Evolutionary conservation across 2,329 filamentous ascomycete species (phyloP), one percentile per base, ranked within the genome.

Genomic region (Stromatinia cepivora): DNA sequence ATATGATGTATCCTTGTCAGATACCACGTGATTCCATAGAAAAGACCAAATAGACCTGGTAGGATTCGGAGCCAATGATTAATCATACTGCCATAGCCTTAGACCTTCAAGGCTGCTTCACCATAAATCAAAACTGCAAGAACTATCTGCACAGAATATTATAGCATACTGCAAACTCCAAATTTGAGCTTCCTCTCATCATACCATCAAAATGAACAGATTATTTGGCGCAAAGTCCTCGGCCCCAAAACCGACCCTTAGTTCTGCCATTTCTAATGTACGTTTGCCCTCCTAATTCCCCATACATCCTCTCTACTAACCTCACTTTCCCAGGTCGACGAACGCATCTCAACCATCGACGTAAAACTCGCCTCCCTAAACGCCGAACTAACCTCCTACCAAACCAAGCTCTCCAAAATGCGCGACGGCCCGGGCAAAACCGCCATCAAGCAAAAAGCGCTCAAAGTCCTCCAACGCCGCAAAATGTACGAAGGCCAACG

Each of bases 401-500:
- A 97, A 81, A 83, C 89, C 73, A 94, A 94, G 78, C 89, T 98
- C 45, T 81, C 88, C 76, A 94, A 94, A 79, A 96, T 98, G 94
- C 93, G 94, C 80, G 94, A 97, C 73, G 95, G 95, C 0, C 94
- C 94, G 0, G 95, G 94, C 75, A 97, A 98, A 81, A 90, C 88
- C 20, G 94, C 94, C 42, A 88, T 99, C 76, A 96, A 95, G 79
- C 90, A 96, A 78, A 97, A 97, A 78, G 94, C 94, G 2, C 90
- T 97, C 76, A 97, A 97, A 77, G 89, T 98, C 15, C 89, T 98
- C 3, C 93, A 97, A 82, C 91, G 93, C 70, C 91, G 94, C 75
- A 97, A 97, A 79, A 90, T 94, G 81, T 97, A 97, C 87, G 95
- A 99, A 82, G 86, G 88, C 4, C 93, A 97, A 81, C 92, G 94